These are phyloP conservation scores for Umbelopsis isabellina DNA, from an alignment of 192 early-diverging fungal genomes.

Conservation along the genomic window DNA sequence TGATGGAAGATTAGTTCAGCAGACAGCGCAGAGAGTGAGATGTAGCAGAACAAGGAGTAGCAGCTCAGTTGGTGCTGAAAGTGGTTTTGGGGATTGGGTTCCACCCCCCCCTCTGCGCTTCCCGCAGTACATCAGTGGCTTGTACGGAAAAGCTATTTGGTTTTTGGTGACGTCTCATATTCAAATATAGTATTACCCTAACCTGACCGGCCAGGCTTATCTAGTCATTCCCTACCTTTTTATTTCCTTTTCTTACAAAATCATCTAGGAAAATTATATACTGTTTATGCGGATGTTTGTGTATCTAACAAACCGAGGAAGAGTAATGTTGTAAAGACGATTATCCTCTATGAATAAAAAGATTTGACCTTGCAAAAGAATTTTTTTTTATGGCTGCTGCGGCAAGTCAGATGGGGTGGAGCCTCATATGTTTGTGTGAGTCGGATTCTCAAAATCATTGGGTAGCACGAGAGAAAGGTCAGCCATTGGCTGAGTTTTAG, in stretches of 20 bases:
- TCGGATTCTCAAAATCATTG: background rate
- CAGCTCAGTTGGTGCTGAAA: slow-evolving; percentile 1
- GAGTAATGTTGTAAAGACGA: too few species aligned
- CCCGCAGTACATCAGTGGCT: slow-evolving; percentile 21
- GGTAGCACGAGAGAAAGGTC: background rate
- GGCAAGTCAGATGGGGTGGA: slow-evolving; percentile 21
- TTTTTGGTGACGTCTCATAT: slow-evolving; percentile 15
- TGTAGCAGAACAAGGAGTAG: slow-evolving; percentile 21
- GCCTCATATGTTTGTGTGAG: slow-evolving; percentile 12
- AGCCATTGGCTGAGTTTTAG: slow-evolving; percentile 14
- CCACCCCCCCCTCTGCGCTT: background rate
- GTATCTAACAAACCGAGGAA: too few species aligned
- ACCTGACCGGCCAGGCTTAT: slow-evolving; percentile 14
- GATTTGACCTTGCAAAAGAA: background rate
- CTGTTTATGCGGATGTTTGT: background rate
- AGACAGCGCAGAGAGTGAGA: slow-evolving; percentile 10
- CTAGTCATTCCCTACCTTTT: background rate
- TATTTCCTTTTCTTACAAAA: background rate
- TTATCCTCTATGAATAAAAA: too few species aligned
- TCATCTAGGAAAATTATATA: background rate
- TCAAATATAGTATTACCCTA: slow-evolving; percentile 21
- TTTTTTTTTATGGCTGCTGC: slow-evolving; percentile 2
- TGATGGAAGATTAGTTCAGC: slow-evolving; percentile 11
- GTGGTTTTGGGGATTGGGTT: slow-evolving; percentile 10
- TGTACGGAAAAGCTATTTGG: background rate